Evolutionary conservation across 1,284 basidiomycete genomes (phyloP).

Genomic region (Papiliotrema nemorosa): DNA sequence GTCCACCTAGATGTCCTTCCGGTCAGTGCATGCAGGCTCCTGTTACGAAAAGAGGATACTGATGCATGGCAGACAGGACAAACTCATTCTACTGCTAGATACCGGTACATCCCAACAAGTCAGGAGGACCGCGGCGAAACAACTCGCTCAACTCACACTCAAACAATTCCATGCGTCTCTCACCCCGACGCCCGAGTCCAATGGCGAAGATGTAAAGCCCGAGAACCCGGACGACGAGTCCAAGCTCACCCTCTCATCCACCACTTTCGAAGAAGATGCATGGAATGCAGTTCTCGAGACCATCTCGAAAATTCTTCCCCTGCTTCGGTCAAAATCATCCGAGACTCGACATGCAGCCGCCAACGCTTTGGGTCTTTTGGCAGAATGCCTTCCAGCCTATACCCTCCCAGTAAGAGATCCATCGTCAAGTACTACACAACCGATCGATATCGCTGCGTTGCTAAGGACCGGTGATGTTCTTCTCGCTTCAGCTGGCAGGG

Average conservation of each 20-base stretch:
- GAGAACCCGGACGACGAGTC: slow-evolving; percentile 1
- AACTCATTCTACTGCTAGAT: slow-evolving; percentile 48
- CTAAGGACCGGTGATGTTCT: slow-evolving; percentile 23
- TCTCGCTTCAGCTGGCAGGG: slow-evolving; percentile 43
- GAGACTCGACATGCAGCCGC: slow-evolving; percentile 48
- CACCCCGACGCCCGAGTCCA: slow-evolving; percentile 7
- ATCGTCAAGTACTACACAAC: slow-evolving; percentile 11
- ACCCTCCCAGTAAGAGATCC: slow-evolving; percentile 9
- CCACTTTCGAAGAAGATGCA: slow-evolving; percentile 35
- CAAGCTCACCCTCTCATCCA: slow-evolving; percentile 4
- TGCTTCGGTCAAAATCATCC: slow-evolving; percentile 42
- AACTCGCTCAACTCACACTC: slow-evolving; percentile 45
- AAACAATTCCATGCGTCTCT: slow-evolving; percentile 30
- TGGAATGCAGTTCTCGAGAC: slow-evolving; percentile 48
- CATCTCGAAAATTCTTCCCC: slow-evolving; percentile 43
- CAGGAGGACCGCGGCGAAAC: slow-evolving; percentile 47
- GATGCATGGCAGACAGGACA: slow-evolving; percentile 34
- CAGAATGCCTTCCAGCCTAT: slow-evolving; percentile 32
- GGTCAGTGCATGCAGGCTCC: slow-evolving; percentile 10
- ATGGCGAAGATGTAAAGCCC: slow-evolving; percentile 5
- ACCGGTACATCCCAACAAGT: slow-evolving; percentile 47
- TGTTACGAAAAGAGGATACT: no score
- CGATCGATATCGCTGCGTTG: slow-evolving; percentile 24
- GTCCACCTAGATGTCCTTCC: slow-evolving; percentile 14
- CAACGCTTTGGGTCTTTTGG: slow-evolving; percentile 42